Evolutionary conservation across 768 basidiomycete genomes (phyloP).

Genomic region (Leccinum fibrillosum): DNA sequence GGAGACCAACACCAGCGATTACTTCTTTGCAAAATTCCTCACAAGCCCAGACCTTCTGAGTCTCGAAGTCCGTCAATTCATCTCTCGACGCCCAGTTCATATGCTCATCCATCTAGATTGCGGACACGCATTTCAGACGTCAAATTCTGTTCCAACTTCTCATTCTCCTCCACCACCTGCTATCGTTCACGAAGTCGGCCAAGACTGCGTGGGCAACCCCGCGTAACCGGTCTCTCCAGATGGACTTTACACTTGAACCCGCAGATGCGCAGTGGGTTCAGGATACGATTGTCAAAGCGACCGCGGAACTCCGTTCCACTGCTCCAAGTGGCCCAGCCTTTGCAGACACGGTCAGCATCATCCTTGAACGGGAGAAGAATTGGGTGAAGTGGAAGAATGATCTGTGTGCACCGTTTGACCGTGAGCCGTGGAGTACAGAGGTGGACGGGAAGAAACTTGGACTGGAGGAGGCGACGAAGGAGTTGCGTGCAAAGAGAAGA

Average conservation of each 20-base stretch:
- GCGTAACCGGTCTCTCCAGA: slow-evolving; percentile 76
- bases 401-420: slow-evolving; percentile 75
- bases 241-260: slow-evolving; percentile 74
- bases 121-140: slow-evolving; percentile 89
- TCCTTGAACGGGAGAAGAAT: slow-evolving; percentile 81
- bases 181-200: slow-evolving; percentile 66
- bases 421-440: slow-evolving; percentile 56
- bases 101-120: slow-evolving; percentile 50
- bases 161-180: slow-evolving; percentile 72
- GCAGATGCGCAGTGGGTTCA: slow-evolving; percentile 74
- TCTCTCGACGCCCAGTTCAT: slow-evolving; percentile 5
- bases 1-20: slow-evolving; percentile 53
- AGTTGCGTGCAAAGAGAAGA: slow-evolving; percentile 50
- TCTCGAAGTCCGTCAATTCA: slow-evolving; percentile 61
- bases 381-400: slow-evolving; percentile 93
- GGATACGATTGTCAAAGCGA: slow-evolving; percentile 57
- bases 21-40: slow-evolving; percentile 93
- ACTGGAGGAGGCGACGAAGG: slow-evolving; percentile 60
- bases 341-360: slow-evolving; percentile 65
- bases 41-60: slow-evolving; percentile 85
- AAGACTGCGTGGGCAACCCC: slow-evolving; percentile 59
- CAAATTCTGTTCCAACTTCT: slow-evolving; percentile 86
- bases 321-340: slow-evolving; percentile 76
- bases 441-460: slow-evolving; percentile 49
- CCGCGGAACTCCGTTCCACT: slow-evolving; percentile 63